These are phyloP conservation scores for Metschnikowia henanensis DNA, from an alignment of 805 yeast species.

Conservation along the genomic window DNA sequence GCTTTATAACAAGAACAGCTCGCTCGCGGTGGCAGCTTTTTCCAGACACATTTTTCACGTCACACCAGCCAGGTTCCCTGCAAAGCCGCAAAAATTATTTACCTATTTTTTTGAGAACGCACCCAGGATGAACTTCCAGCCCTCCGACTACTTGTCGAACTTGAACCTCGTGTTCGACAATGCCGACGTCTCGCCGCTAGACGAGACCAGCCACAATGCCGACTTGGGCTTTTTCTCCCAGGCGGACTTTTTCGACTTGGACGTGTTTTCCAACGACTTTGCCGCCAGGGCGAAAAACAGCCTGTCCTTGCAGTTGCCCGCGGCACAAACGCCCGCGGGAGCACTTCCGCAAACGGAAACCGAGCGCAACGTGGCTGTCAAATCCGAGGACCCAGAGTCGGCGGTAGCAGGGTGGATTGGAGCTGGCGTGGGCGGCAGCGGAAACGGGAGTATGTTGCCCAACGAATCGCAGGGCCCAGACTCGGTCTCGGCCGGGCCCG, in stretches of 20 bases:
- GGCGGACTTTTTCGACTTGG: constrained; percentile 41
- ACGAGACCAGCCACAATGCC: constrained; percentile 17
- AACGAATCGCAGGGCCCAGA: neutral
- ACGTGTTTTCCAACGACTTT: constrained; percentile 27
- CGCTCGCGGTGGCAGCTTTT: neutral
- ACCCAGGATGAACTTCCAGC: constrained; percentile 39
- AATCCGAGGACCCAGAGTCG: constrained; percentile 4
- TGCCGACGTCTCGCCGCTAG: constrained; percentile 21
- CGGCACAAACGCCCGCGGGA: constrained; percentile 1
- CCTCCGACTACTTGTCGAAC: constrained; percentile 40
- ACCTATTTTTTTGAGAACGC: constrained; percentile 4
- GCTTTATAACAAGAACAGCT: constrained; percentile 1
- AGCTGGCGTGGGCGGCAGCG: neutral
- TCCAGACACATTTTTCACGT: neutral
- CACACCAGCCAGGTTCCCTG: neutral
- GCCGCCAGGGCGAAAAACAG: constrained; percentile 15
- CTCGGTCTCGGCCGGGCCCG: neutral
- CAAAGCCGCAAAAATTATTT: constrained; percentile 6
- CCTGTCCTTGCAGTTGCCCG: constrained; percentile 1
- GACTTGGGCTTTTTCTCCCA: constrained; percentile 43
- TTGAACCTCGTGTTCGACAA: constrained; percentile 40
- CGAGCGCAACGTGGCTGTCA: constrained; percentile 2
- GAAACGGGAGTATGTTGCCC: neutral
- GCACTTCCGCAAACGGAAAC: neutral
- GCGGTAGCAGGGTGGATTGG: constrained; percentile 6